A percentile compares a stretch with the other conserved stretches of the same genome.
Evolutionary conservation across 1,284 basidiomycete genomes (phyloP).

Genomic region (Sphagnurus paluster): DNA sequence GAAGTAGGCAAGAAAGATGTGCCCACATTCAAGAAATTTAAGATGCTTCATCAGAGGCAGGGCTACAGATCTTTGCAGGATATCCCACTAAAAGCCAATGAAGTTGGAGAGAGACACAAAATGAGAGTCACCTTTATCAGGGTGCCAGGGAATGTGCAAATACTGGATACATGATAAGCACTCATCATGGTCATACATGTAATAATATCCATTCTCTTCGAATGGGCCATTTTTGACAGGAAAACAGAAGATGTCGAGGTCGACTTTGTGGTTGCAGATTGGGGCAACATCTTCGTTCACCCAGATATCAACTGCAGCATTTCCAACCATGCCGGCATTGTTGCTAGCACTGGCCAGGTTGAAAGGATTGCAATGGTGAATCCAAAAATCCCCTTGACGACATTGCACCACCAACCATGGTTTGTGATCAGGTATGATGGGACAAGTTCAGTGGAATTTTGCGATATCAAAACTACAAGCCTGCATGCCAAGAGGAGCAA

Average conservation of each 20-base stretch:
- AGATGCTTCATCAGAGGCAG: conserved; percentile 20
- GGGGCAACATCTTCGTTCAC: conserved; percentile 18
- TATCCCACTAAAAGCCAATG: conserved; percentile 27
- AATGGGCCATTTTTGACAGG: conserved; percentile 9
- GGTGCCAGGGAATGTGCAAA: conserved; percentile 29
- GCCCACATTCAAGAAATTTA: conserved; percentile 22
- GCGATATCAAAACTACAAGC: conserved; percentile 27
- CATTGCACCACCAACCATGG: conserved; percentile 24
- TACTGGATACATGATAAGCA: conserved; percentile 14
- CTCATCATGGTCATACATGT: conserved; percentile 19
- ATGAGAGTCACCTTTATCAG: conserved; percentile 23
- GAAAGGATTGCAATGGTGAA: conserved; percentile 29
- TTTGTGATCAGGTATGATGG: conserved; percentile 27
- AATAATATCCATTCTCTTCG: conserved; percentile 6
- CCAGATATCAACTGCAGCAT: conserved; percentile 30
- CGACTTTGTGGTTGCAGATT: conserved; percentile 32
- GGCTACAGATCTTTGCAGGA: conserved; percentile 14
- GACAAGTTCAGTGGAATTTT: conserved; percentile 29
- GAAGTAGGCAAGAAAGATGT: conserved; percentile 14
- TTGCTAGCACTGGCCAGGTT: conserved; percentile 26
- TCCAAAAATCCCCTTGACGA: conserved; percentile 22
- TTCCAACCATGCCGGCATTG: conserved; percentile 32
- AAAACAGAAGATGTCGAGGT: conserved; percentile 23
- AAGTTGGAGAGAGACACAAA: conserved; percentile 15
- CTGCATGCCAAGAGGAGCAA: conserved; percentile 25